Percentiles rank a stretch among this genome's conserved stretches.
Conservation (phyloP, 2,329 filamentous ascomycete species). For the Penicillium sp. region DNA sequence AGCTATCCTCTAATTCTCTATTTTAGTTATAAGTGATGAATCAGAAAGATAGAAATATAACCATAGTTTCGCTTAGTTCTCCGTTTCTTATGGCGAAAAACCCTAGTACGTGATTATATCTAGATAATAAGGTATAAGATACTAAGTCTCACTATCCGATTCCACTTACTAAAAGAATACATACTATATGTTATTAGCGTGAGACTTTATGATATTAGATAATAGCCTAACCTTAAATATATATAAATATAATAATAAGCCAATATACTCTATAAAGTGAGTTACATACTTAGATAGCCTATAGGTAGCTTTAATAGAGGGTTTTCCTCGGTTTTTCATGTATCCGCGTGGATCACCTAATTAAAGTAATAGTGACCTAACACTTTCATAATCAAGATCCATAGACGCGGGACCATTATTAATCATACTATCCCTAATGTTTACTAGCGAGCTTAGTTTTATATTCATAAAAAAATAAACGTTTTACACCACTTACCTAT, state of each 20-base stretch:
- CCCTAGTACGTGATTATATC: neutral
- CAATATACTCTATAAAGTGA: neutral
- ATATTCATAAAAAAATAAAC: neutral
- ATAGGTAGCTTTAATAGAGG: neutral
- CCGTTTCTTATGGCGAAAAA: neutral
- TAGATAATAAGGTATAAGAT: constrained; percentile 1
- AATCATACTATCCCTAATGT: neutral
- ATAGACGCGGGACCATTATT: neutral
- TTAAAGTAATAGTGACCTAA: neutral
- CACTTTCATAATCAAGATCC: neutral
- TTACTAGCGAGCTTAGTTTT: neutral
- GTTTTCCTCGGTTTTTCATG: neutral
- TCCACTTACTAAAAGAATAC: neutral
- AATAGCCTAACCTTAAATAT: neutral
- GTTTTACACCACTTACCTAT: neutral
- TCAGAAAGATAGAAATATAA: neutral
- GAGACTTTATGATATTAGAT: neutral
- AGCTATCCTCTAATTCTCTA: neutral
- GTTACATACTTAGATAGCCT: neutral
- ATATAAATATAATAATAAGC: neutral
- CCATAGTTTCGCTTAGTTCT: neutral
- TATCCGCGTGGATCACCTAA: neutral
- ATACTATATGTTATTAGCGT: neutral
- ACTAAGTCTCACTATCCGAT: neutral
- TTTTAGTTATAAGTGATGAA: neutral